Conservation (phyloP, 2,329 filamentous ascomycete species). For the Pseudocercospora eumusae region DNA sequence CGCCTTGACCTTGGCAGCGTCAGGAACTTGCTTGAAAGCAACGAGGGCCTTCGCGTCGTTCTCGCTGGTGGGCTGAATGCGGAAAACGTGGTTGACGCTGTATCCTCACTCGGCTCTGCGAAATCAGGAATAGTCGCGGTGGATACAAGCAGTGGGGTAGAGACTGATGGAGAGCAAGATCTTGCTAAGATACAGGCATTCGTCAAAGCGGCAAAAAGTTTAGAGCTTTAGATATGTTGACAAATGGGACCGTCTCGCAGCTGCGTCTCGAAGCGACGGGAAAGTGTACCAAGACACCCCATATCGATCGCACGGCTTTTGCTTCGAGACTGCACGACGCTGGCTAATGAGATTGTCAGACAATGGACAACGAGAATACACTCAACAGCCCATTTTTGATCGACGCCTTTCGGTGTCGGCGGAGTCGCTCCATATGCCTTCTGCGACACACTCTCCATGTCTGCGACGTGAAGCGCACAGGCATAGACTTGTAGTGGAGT, state of each 20-base stretch:
- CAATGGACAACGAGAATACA: too few species aligned
- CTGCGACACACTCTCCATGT: too few species aligned
- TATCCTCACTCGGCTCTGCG: slow-evolving; percentile 64
- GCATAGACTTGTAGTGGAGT: too few species aligned
- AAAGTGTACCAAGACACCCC: neutral
- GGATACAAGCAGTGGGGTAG: slow-evolving; percentile 93
- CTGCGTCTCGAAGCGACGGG: neutral
- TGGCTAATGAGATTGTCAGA: neutral
- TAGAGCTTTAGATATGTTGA: slow-evolving; percentile 27
- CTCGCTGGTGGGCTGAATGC: slow-evolving; percentile 83
- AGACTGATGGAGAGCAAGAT: slow-evolving; percentile 78
- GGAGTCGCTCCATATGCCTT: too few species aligned
- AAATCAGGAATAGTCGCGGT: slow-evolving; percentile 70
- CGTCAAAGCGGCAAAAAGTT: slow-evolving; percentile 68
- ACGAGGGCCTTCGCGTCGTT: slow-evolving; percentile 71
- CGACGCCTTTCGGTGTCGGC: too few species aligned
- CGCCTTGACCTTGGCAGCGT: slow-evolving; percentile 72
- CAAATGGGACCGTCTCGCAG: neutral
- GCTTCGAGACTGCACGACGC: neutral
- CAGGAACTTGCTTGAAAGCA: slow-evolving; percentile 63
- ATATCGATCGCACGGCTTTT: neutral
- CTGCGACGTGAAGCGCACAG: too few species aligned
- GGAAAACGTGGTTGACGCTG: slow-evolving; percentile 70
- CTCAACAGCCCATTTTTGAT: too few species aligned
- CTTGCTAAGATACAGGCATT: slow-evolving; percentile 79